These are phyloP conservation scores for Myxozyma sirexii DNA, from an alignment of 805 yeast species.

Conservation along the genomic window DNA sequence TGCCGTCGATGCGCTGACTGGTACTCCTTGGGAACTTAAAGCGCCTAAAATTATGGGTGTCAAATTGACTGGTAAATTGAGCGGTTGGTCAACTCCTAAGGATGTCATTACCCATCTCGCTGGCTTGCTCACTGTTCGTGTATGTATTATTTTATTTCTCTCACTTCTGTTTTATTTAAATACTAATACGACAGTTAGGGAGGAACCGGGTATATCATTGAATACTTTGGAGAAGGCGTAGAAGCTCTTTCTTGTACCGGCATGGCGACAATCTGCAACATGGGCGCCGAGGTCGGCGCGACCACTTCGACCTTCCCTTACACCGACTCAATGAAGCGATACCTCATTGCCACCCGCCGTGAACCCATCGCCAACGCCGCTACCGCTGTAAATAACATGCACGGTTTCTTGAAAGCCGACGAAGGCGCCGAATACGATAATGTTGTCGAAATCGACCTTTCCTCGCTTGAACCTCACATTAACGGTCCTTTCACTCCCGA, in stretches of 20 bases:
- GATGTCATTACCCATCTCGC: constrained; percentile 92
- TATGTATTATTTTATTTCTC: constrained; percentile 1
- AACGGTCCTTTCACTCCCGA: constrained; percentile 99
- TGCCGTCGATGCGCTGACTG: constrained; percentile 95
- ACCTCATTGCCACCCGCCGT: constrained; percentile 85
- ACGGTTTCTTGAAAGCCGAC: constrained; percentile 78
- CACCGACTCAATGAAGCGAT: constrained; percentile 85
- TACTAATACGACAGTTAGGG: constrained; percentile 49
- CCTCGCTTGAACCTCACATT: constrained; percentile 89
- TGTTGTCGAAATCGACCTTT: constrained; percentile 85
- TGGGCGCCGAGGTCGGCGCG: constrained; percentile 99
- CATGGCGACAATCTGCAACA: constrained; percentile 98
- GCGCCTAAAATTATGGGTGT: constrained; percentile 97
- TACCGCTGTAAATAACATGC: constrained; percentile 55
- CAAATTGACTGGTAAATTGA: constrained; percentile 85
- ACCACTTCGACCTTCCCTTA: constrained; percentile 97
- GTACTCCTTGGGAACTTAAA: constrained; percentile 95
- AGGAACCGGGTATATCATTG: constrained; percentile 96
- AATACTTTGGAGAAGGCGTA: constrained; percentile 95
- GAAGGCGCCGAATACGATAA: constrained; percentile 93
- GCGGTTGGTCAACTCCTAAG: constrained; percentile 97
- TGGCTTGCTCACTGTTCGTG: constrained; percentile 86
- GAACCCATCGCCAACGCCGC: constrained; percentile 83
- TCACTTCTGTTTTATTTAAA: background rate
- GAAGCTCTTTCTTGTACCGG: constrained; percentile 93